phyloP scores from a whole-genome alignment of 2,329 filamentous ascomycete species.

The Endoconidiophora laricicola region DNA sequence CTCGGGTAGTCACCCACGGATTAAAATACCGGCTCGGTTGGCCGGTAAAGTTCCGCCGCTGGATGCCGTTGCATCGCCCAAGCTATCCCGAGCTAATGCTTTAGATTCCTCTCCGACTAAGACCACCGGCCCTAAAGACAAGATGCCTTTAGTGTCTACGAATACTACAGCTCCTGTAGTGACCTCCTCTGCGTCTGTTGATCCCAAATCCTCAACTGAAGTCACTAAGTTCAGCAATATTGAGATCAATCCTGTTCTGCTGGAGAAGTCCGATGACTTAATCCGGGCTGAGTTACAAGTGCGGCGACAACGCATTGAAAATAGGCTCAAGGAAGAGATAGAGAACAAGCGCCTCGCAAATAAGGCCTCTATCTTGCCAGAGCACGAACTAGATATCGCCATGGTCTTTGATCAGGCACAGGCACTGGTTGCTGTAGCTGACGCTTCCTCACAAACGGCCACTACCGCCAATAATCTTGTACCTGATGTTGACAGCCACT shows the following conservation, averaged over 20 bases:
- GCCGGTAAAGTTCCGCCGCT: constrained; percentile 13
- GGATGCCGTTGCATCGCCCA: constrained; percentile 13
- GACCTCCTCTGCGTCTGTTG: background rate
- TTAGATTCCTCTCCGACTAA: background rate
- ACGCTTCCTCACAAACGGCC: constrained; percentile 7
- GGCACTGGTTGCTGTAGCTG: constrained; percentile 41
- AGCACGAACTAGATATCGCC: constrained; percentile 44
- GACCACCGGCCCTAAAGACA: background rate
- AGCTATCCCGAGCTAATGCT: background rate
- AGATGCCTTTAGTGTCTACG: background rate
- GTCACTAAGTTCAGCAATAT: constrained; percentile 33
- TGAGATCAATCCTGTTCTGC: constrained; percentile 65
- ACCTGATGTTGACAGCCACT: constrained; percentile 9
- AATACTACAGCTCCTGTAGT: background rate
- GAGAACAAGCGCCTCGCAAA: constrained; percentile 35
- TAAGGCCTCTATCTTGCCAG: constrained; percentile 20
- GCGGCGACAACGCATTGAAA: constrained; percentile 68
- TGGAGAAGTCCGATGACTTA: constrained; percentile 73
- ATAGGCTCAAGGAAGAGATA: constrained; percentile 57
- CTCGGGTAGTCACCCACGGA: constrained; percentile 53
- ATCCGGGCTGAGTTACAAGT: constrained; percentile 67
- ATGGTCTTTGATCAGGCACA: constrained; percentile 57
- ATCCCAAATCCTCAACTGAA: background rate
- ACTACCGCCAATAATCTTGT: constrained; percentile 29
- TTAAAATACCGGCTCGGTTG: constrained; percentile 36